Base-by-base conservation (phyloP, 225 moss, liverwort and hornwort species). In the Straminergon stramineum region DNA sequence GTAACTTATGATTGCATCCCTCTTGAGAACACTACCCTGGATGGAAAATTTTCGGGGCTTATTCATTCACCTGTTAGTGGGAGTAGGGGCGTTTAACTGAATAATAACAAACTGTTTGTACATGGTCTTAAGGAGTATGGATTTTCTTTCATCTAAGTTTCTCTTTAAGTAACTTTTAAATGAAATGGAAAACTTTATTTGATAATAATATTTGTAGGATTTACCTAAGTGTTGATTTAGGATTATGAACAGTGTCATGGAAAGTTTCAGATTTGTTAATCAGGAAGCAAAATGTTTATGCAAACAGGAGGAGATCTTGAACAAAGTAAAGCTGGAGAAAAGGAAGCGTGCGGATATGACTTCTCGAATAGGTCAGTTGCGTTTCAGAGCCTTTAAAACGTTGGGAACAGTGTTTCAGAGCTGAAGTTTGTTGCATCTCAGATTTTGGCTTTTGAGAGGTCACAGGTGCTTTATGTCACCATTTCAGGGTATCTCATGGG, bases 251-350 rank as follows among this genome's bases (percentile, higher is more conserved):
- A 81, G 57, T 63, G 79, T 34, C 82, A 71, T 76, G 61, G 45
- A 87, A 87, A 39, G 75, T 73, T 57, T 80, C 77, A 48, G 57
- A 81, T 91, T 71, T 78, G 26, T 80, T 90, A 74, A 67, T 64
- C 20, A 41, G 51, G 12, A 87, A 81, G 70, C 57, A 90, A 79
- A 55, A 24, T 86, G 55, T 83, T 56, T 90, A 63, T 92, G 91
- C 56, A 81, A 84, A 90, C 96, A 99, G 99, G 95, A 96, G 85
- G 94, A 93, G 62, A 93, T 99, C 52, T 88, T 91, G 76, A 94
- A 93, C 82, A 92, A 93, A 94, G 93, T 91, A 83, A 94, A 91
- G 73, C 32, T 90, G 60, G 95, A 96, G 90, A 99, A 61, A 90
- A 97, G 88, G 88, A 95, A 92, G 90, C 90, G 91, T 75, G 77